Evolutionary conservation across 1,284 basidiomycete genomes (phyloP), one percentile per base, ranked within the genome.

Genomic region (Cutaneotrichosporon sp.): DNA sequence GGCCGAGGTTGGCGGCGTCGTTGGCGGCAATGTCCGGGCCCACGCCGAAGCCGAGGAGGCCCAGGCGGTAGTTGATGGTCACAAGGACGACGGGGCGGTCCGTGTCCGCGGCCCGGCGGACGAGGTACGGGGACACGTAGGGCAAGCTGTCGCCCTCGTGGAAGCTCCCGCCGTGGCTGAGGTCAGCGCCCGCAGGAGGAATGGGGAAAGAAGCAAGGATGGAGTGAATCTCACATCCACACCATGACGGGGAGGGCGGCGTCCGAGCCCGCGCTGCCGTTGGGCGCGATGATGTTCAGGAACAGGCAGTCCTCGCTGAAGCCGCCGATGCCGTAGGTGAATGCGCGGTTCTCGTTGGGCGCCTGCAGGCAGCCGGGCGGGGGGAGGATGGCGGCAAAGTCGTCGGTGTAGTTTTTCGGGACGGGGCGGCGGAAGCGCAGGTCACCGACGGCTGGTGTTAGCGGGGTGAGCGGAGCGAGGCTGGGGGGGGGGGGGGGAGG

Each of bases 31-130:
- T 70, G 14, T 76, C 76, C 1, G 9, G 25, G 7, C 47, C 47
- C 24, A 27, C 16, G 16, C 51, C 64, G 56, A 78, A 84, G 18
- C 83, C 83, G 53, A 81, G 75, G 9, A 81, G 71, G n/a, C 80
- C 80, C 6, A 83, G 69, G 27, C 83, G 80, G 66, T 83, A 83
- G 51, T 80, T 78, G 56, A 82, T 43, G 2, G 76, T 72, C 22
- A 82, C 80, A 49, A 80, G 75, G 55, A 83, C 70, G 60, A 80
- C 68, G 0, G 78, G 79, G 52, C 69, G 66, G 4, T 67, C 51
- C 2, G 33, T 20, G 3, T 42, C 9, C 3, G 22, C 22, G 2
- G 52, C 59, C 5, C 60, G 49, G 10, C 57, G 58, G 24, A 71
- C 59, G 20, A 74, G 31, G 31, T 42, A 58, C 0, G 70, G 65